These are phyloP conservation scores for Polymyxa betae DNA, from an alignment of 208 protist species.

Conservation along the genomic window DNA sequence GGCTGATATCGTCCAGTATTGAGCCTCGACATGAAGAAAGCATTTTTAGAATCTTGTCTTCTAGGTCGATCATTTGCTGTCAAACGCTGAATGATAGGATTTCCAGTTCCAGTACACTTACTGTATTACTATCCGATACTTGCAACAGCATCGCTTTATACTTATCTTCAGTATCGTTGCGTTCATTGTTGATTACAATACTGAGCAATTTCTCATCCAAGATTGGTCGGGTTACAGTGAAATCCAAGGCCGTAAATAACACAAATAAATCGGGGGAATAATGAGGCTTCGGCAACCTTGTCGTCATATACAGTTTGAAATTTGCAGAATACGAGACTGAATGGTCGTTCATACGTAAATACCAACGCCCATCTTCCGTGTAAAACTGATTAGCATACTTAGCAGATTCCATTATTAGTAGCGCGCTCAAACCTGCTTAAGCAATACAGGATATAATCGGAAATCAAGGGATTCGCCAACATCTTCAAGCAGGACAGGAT, in stretches of 20 bases:
- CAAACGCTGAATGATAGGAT: neutral
- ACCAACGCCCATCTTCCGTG: neutral
- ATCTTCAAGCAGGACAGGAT: neutral
- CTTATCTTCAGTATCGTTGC: neutral
- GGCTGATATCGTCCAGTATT: neutral
- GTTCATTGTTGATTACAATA: neutral
- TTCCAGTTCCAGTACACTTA: neutral
- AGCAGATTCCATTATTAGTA: no score
- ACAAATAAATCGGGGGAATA: neutral
- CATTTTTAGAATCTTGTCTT: neutral
- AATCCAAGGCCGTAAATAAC: neutral
- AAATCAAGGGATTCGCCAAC: no score
- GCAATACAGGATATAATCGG: no score
- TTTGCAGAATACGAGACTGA: neutral
- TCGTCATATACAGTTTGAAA: constrained; percentile 43
- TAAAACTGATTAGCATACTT: neutral
- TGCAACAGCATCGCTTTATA: neutral
- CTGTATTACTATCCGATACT: neutral
- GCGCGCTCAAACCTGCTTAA: no score
- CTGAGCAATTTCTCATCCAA: neutral
- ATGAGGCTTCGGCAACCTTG: neutral
- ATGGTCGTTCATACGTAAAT: neutral
- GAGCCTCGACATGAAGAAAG: neutral
- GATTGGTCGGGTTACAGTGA: neutral
- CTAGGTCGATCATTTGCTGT: neutral